Evolutionary conservation across 768 basidiomycete genomes (phyloP), one percentile per base, ranked within the genome.

Genomic region (Cystoderma amianthinum): DNA sequence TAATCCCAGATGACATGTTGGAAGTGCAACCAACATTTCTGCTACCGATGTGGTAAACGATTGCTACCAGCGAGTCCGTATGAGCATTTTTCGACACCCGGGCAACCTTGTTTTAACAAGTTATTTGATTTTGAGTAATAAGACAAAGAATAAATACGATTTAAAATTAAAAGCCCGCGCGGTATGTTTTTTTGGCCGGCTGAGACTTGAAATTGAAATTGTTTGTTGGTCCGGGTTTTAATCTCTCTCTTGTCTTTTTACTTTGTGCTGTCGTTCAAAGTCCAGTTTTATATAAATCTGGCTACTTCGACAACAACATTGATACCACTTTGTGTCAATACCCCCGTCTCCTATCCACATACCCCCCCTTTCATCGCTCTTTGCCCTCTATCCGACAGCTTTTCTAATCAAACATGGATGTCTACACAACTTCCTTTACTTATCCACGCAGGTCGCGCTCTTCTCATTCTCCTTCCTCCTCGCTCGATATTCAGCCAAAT

Each of bases 381-480:
- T 39, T 32, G 41, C 18, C 45, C 41, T 38, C 43, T 42, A 40
- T 52, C 46, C 35, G 42, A 42, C 40, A 50, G 43, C 50, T 51
- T 35, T 44, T 37, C 39, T 42, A 47, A 35, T 28, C 55, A 44
- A 49, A 53, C 58, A 94, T 96, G 93, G 93, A 96, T 61, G 80
- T 94, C 59, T 95, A 94, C 77, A 88, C 91, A 42, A 88, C 89
- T 51, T 88, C 91, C 56, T 94, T 96, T 74, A 84, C 84, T 52
- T 85, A 87, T 68, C 90, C 91, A 56, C 85, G 87, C 69, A 74
- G 84, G 60, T 75, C 82, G 58, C 81, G 81, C 57, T 76, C 76
- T 64, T 65, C 72, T 68, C 78, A 74, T 64, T 77, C 80, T 44
- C 66, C 75, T 41, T 63, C 77, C 51, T 74, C 76, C 41, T 74